phyloP scores from a whole-genome alignment of 2,329 filamentous ascomycete species.

The Setomelanomma holmii region DNA sequence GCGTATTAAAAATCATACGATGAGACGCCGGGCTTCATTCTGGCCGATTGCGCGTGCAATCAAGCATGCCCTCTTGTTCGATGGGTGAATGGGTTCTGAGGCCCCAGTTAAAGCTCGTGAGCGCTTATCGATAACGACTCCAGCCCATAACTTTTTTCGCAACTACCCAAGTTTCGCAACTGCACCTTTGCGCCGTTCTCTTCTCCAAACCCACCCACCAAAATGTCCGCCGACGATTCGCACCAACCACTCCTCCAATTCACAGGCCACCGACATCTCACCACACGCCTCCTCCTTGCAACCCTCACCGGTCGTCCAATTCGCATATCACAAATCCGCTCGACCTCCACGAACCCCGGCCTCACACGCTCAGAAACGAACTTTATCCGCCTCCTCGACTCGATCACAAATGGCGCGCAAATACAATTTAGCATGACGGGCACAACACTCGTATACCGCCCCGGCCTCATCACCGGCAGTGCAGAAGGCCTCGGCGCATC shows the following conservation, averaged over 20 bases:
- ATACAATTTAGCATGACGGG: constrained; percentile 97
- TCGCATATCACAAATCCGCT: constrained; percentile 93
- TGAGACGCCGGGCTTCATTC: no score
- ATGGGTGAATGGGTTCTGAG: background rate
- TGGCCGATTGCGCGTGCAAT: no score
- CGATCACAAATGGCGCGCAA: constrained; percentile 91
- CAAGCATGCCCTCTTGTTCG: no score
- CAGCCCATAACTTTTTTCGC: background rate
- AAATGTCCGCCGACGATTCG: constrained; percentile 40
- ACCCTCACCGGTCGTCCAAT: constrained; percentile 89
- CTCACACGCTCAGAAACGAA: constrained; percentile 93
- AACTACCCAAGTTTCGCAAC: background rate
- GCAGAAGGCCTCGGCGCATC: constrained; percentile 76
- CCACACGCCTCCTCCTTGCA: constrained; percentile 84
- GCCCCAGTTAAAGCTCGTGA: background rate
- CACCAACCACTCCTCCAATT: constrained; percentile 69
- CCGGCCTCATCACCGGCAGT: constrained; percentile 88
- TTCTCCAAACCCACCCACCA: constrained; percentile 14
- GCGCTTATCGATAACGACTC: constrained; percentile 12
- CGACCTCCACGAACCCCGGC: constrained; percentile 84
- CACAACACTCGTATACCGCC: constrained; percentile 89
- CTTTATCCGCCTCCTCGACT: constrained; percentile 91
- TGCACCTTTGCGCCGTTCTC: background rate
- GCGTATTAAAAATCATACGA: no score
- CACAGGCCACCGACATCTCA: constrained; percentile 82